Evolutionary conservation across 1,139 yeast species (phyloP).

Genomic region (Pichia cactophila): DNA sequence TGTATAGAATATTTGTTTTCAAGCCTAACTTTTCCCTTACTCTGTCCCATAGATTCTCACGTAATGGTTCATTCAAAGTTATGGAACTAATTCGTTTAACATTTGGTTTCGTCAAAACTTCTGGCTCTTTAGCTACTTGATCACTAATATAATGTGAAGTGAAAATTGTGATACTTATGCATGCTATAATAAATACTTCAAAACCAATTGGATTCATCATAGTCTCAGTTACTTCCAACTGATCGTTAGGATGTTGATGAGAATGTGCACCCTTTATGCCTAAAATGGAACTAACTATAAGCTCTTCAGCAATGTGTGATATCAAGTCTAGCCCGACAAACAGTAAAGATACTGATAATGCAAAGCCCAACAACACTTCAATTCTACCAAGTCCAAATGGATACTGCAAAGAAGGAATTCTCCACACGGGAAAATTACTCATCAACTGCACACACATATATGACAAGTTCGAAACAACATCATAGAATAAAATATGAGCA

Average conservation of each 20-base stretch:
- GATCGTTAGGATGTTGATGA: conserved; percentile 16
- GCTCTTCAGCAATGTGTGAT: conserved; percentile 77
- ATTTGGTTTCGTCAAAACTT: conserved; percentile 6
- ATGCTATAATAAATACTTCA: conserved; percentile 25
- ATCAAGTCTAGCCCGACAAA: conserved; percentile 88
- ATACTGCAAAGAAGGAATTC: conserved; percentile 66
- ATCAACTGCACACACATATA: conserved; percentile 69
- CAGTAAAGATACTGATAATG: conserved; percentile 71
- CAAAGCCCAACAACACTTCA: conserved; percentile 84
- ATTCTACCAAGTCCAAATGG: conserved; percentile 90
- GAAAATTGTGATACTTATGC: conserved; percentile 22
- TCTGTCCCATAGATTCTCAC: conserved; percentile 9
- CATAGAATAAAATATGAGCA: conserved; percentile 83
- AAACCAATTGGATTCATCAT: conserved; percentile 23
- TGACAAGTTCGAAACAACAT: conserved; percentile 69
- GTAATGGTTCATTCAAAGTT: conserved; percentile 22
- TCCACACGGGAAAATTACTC: conserved; percentile 91
- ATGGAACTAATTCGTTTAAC: conserved; percentile 24
- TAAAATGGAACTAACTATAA: conserved; percentile 39
- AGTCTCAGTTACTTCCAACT: conserved; percentile 11
- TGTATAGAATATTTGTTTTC: conserved; percentile 32
- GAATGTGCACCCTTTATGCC: conserved; percentile 23
- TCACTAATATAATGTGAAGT: conserved; percentile 13
- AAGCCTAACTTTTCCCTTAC: conserved; percentile 8
- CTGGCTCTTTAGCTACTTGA: conserved; percentile 1